Evolutionary conservation across 73 alveolate genomes (phyloP).

Genomic region (Paramecium biaurelia): DNA sequence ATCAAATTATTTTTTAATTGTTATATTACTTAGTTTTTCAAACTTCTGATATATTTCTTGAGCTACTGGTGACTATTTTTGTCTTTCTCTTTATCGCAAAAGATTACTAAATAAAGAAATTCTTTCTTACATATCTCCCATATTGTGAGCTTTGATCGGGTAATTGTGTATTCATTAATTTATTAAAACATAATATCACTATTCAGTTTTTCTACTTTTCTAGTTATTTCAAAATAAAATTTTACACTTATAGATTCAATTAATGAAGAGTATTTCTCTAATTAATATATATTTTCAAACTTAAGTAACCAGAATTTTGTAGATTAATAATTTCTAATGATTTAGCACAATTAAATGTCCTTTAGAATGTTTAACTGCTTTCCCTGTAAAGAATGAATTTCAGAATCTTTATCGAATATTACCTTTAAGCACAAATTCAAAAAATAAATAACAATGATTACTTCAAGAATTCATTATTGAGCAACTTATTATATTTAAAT

Average conservation of each 20-base stretch:
- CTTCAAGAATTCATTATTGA: not conserved
- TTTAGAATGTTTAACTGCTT: not conserved
- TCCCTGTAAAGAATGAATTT: not conserved
- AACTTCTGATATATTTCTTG: too few species aligned
- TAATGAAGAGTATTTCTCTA: not conserved
- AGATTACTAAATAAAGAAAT: too few species aligned
- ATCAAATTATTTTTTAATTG: too few species aligned
- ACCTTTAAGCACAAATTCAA: not conserved
- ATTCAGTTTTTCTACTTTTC: not conserved
- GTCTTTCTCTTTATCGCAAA: too few species aligned
- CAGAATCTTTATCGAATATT: not conserved
- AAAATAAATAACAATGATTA: not conserved
- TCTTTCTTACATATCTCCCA: too few species aligned
- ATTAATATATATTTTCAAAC: not conserved
- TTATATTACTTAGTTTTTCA: too few species aligned
- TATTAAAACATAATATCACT: too few species aligned
- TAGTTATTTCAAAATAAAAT: not conserved
- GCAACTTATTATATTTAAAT: not conserved
- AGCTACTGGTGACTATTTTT: too few species aligned
- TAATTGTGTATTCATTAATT: not conserved
- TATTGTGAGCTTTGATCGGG: too few species aligned
- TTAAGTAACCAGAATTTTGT: not conserved
- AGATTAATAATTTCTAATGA: not conserved
- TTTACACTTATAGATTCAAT: not conserved
- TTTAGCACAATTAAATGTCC: not conserved